Conservation (phyloP, 495 filamentous ascomycete genomes). For the Penicillium verhagenii region DNA sequence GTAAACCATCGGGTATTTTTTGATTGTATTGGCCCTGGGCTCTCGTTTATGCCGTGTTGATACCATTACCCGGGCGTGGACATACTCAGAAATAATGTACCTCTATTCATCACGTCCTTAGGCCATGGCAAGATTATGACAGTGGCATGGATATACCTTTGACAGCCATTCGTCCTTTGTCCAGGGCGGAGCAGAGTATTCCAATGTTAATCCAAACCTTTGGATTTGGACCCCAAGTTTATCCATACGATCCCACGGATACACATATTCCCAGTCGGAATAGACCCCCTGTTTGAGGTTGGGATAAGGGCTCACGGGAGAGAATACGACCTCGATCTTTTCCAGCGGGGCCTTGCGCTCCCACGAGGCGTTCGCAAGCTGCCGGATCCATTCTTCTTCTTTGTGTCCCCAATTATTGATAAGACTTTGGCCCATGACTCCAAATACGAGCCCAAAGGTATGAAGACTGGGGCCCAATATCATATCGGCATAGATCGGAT, state of each 20-base stretch:
- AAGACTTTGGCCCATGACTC: conserved; percentile 9
- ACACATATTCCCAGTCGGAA: conserved; percentile 7
- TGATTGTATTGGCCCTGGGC: not conserved
- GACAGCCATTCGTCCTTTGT: conserved; percentile 11
- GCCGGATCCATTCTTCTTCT: conserved; percentile 7
- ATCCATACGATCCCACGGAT: conserved; percentile 10
- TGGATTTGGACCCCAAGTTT: conserved; percentile 1
- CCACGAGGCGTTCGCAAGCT: conserved; percentile 3
- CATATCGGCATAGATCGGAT: conserved; percentile 1
- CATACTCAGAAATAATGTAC: not conserved
- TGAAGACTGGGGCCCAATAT: conserved; percentile 1
- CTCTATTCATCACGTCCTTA: not conserved
- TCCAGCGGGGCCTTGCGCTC: not conserved
- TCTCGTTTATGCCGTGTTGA: not conserved
- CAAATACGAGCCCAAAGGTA: conserved; percentile 8
- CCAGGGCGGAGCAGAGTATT: conserved; percentile 3
- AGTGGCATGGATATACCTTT: not conserved
- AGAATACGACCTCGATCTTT: conserved; percentile 3
- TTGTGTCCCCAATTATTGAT: conserved; percentile 11
- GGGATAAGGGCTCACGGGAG: conserved; percentile 3
- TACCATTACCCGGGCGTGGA: not conserved
- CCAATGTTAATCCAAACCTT: not conserved
- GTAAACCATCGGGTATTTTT: not conserved
- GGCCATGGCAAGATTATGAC: not conserved
- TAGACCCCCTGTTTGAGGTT: conserved; percentile 5